Base-by-base conservation (phyloP, 441 rosid genomes). In the Pelargonium australe region DNA sequence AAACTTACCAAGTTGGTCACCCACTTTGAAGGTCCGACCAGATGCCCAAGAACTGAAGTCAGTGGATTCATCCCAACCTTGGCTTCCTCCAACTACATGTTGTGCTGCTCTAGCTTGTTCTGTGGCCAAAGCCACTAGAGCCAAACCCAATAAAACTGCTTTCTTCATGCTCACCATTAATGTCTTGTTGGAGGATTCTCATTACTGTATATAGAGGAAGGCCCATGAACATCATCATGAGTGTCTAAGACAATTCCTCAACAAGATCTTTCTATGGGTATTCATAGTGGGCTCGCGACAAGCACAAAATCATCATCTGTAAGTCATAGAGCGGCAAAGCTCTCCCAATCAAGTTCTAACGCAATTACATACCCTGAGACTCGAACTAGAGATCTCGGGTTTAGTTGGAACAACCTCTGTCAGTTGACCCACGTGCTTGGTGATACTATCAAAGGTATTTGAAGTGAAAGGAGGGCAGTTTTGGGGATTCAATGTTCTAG, bases 51-150 rank as follows among this genome's bases (percentile, higher is more conserved):
- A 87, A 41, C 77, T 73, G 73, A 88, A 84, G 79, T 94, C 89
- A 23, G 86, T 75, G 16, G 96, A 85, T 77, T 80, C 83, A 13
- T 85, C 95, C 98, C 97, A 94, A 7, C 96, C 98, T 76, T 91
- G 89, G 81, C 92, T 88, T 43, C 93, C 96, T 2, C 98, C 97
- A 13, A 91, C 89, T 0, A 43, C 70, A 77, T 83, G 96, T 49
- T 91, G 85, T 23, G 82, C 83, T 44, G 86, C 97, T 25, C 63
- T 66, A 1, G 84, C 80, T 69, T 74, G 72, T 70, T 73, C 65
- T 60, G 70, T 77, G 10, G 76, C 20, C 63, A 76, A 73, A 68
- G 76, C 81, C 60, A 80, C 73, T 49, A 84, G 66, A 66, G 77
- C 76, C 77, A 86, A 23, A 19, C 68, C 62, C 72, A 80, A 53